phyloP scores from a whole-genome alignment of 164 flowering plant species.

The Chloranthus sessilifolius region DNA sequence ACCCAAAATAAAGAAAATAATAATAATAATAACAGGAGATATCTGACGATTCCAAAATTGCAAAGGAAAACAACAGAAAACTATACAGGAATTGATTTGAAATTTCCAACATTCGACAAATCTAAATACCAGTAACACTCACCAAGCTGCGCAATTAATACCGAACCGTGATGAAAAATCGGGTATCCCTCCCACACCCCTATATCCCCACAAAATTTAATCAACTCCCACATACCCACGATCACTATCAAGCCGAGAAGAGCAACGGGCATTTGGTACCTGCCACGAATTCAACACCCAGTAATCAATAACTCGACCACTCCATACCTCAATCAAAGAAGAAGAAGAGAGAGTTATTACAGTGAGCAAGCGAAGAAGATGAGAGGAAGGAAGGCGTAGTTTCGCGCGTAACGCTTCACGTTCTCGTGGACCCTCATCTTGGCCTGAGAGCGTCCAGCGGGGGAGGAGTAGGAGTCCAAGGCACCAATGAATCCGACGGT shows the following conservation, averaged over 20 bases:
- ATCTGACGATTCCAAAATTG: too few relatives aligned
- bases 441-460: conserved; percentile 64
- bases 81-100: too few relatives aligned
- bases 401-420: conserved; percentile 75
- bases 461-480: conserved; percentile 59
- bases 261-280: conserved; percentile 81
- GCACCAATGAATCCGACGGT: conserved; percentile 55
- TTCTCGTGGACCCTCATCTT: conserved; percentile 77
- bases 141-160: conserved; percentile 65
- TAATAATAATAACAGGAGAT: too few relatives aligned
- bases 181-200: conserved; percentile 55
- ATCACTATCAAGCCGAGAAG: conserved; percentile 61
- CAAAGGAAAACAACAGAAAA: too few relatives aligned
- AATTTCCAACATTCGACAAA: too few relatives aligned
- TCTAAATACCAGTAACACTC: too few relatives aligned
- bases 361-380: conserved; percentile 68
- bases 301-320: neutral
- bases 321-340: neutral
- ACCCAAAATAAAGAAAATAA: too few relatives aligned
- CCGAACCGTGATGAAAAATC: conserved; percentile 25
- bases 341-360: conserved; percentile 26
- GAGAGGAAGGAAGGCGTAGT: conserved; percentile 50
- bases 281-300: conserved; percentile 15
- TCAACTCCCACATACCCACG: conserved; percentile 69
- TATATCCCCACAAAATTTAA: conserved; percentile 36